Percentiles rank a stretch among this genome's conserved stretches.
Evolutionary conservation across 371 early-diverging fungal genomes (phyloP).

Genomic region (Apophysomyces variabilis): DNA sequence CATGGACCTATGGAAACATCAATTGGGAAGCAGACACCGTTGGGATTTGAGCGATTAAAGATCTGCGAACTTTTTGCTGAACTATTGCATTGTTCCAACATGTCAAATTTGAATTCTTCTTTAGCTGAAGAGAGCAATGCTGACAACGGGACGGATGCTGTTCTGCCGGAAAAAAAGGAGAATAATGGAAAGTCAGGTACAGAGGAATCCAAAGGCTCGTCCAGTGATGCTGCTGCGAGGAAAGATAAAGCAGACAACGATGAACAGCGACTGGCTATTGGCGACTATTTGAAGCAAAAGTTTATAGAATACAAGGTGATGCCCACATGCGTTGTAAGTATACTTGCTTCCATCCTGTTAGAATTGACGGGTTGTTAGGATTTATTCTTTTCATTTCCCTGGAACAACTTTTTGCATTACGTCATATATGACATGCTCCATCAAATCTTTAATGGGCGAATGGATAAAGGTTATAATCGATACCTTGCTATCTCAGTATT

Average conservation of each 20-base stretch:
- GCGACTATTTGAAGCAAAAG: slow-evolving; percentile 71
- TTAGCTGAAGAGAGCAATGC: slow-evolving; percentile 1
- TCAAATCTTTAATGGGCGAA: slow-evolving; percentile 88
- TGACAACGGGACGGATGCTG: not conserved
- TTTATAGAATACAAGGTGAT: slow-evolving; percentile 68
- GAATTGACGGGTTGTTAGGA: slow-evolving; percentile 34
- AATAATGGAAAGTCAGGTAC: slow-evolving; percentile 7
- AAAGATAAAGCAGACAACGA: not conserved
- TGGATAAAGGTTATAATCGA: slow-evolving; percentile 66
- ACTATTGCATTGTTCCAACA: slow-evolving; percentile 85
- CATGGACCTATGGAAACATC: slow-evolving; percentile 63
- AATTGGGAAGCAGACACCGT: slow-evolving; percentile 70
- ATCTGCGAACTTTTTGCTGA: slow-evolving; percentile 97
- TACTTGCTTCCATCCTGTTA: not conserved
- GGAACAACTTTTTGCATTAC: slow-evolving; percentile 97
- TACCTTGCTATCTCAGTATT: slow-evolving; percentile 79
- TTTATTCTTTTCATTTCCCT: slow-evolving; percentile 88
- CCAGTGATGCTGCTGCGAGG: not conserved
- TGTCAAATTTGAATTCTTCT: slow-evolving; percentile 65
- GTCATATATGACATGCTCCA: slow-evolving; percentile 97
- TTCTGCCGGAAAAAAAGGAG: not conserved
- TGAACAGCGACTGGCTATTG: slow-evolving; percentile 47
- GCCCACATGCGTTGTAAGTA: slow-evolving; percentile 58
- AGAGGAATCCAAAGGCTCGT: not conserved
- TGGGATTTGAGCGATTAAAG: slow-evolving; percentile 92